Evolutionary conservation across 1,139 yeast species (phyloP).

Genomic region (Geotrichum klebahnii): DNA sequence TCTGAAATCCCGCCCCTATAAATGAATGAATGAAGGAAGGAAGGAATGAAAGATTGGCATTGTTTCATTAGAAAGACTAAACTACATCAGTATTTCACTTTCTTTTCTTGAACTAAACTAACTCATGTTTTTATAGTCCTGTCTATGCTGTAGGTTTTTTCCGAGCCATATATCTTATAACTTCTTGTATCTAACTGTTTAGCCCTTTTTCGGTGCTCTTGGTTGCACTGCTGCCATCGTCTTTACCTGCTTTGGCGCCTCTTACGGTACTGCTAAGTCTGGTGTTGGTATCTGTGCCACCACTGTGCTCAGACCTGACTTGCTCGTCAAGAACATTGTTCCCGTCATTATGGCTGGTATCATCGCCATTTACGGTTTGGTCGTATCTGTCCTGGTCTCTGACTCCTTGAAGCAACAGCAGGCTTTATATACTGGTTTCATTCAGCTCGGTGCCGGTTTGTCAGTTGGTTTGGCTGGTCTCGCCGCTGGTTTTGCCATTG

Average conservation of each 20-base stretch:
- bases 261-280: conserved; percentile 96
- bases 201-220: conserved; percentile 92
- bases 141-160: conserved; percentile 55
- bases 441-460: conserved; percentile 94
- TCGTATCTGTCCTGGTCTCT: conserved; percentile 91
- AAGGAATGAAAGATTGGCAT: no score
- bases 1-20: no score
- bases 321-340: conserved; percentile 42
- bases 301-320: conserved; percentile 92
- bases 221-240: conserved; percentile 99
- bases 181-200: conserved; percentile 16
- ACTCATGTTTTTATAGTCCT: conserved; percentile 60
- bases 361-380: conserved; percentile 91
- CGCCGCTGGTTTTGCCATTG: conserved; percentile 97
- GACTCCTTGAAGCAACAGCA: conserved; percentile 83
- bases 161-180: conserved; percentile 3
- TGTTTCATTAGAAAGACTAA: no score
- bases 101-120: no score
- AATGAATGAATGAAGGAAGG: no score
- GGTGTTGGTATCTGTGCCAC: conserved; percentile 99
- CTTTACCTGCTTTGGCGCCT: conserved; percentile 93
- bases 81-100: no score
- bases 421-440: conserved; percentile 88
- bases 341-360: conserved; percentile 99
- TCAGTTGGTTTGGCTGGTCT: conserved; percentile 94